Evolutionary conservation across 208 protist genomes (phyloP).

Genomic region (Leishmania martiniquensis): DNA sequence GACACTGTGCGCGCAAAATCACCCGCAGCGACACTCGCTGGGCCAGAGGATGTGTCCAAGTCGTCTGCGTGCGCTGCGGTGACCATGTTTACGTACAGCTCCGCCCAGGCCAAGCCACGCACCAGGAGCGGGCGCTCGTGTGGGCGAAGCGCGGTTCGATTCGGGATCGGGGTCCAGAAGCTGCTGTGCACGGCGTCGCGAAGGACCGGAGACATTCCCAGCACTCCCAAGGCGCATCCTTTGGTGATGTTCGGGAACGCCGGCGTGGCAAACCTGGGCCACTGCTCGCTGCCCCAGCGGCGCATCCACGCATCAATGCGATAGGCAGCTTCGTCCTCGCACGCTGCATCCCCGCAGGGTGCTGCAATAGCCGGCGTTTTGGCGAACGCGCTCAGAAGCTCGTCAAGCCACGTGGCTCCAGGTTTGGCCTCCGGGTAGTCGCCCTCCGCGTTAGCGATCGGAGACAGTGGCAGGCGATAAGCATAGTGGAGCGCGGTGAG

Average conservation of each 20-base stretch:
- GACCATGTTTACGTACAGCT: constrained; percentile 51
- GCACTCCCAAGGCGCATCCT: constrained; percentile 21
- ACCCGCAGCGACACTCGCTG: constrained; percentile 34
- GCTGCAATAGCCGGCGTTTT: constrained; percentile 12
- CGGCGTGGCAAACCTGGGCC: constrained; percentile 14
- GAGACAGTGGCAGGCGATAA: constrained; percentile 66
- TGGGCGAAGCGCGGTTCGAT: neutral
- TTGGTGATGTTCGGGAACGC: constrained; percentile 22
- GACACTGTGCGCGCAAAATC: constrained; percentile 46
- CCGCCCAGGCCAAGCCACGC: constrained; percentile 73
- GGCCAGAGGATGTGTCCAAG: neutral
- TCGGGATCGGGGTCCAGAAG: constrained; percentile 9
- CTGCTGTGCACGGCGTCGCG: constrained; percentile 20
- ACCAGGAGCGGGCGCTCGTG: constrained; percentile 31
- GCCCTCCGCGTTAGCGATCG: constrained; percentile 67
- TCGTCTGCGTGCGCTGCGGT: neutral
- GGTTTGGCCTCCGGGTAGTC: constrained; percentile 37
- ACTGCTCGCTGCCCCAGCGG: constrained; percentile 21
- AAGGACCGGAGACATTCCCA: constrained; percentile 24
- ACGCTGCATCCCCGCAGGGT: neutral
- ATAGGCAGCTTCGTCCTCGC: neutral
- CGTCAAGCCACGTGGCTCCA: constrained; percentile 55
- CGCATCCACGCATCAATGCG: constrained; percentile 29
- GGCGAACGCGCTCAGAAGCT: constrained; percentile 38
- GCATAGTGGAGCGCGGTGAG: constrained; percentile 43